Evolutionary conservation across 78 protist genomes (phyloP), one percentile per base, ranked within the genome.

Genomic region (Dictyostelium intermedium): DNA sequence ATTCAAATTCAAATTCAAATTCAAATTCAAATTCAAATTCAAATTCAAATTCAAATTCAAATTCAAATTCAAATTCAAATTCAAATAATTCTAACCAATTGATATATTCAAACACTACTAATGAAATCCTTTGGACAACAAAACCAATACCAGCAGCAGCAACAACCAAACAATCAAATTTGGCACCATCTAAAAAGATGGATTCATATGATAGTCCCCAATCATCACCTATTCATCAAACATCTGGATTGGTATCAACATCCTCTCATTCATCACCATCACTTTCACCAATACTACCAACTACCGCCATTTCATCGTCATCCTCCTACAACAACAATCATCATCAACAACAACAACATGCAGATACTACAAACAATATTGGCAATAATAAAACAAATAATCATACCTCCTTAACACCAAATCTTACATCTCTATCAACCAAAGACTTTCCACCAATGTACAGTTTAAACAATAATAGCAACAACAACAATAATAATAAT

Each of bases 371-470:
- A 9, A 47, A 47, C 56, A 47, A 47, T 47, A 11, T 11, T 47
- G 56, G 56, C 16, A 50, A 5, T 50, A 16, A 5, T 16, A 50
- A 50, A 50, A 39, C 43, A 39, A 14, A 5, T 70, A 70, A 32
- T 30, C 41, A 70, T 32, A 32, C 77, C 34, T 32, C 77, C 8
- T n/a, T 63, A 63, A 63, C 73, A 14, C 77, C 77, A n/a, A 70
- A 32, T 70, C 37, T 32, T 1, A 32, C n/a, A 30, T 32, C 77
- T 14, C 3, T 32, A 70, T 14, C 77, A 70, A 70, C 77, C 23
- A 70, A 70, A 70, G 77, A 70, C 41, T 63, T n/a, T 25, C 73
- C 73, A 20, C 73, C 73, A 63, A 63, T 63, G 73, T 63, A 63
- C 73, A 63, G 32, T 25, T 50, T 50, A 50, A 50, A 50, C 14